A percentile compares a stretch with the other conserved stretches of the same genome.
Conservation (phyloP, 352 stramenopile species). For the Phytophthora kernoviae region DNA sequence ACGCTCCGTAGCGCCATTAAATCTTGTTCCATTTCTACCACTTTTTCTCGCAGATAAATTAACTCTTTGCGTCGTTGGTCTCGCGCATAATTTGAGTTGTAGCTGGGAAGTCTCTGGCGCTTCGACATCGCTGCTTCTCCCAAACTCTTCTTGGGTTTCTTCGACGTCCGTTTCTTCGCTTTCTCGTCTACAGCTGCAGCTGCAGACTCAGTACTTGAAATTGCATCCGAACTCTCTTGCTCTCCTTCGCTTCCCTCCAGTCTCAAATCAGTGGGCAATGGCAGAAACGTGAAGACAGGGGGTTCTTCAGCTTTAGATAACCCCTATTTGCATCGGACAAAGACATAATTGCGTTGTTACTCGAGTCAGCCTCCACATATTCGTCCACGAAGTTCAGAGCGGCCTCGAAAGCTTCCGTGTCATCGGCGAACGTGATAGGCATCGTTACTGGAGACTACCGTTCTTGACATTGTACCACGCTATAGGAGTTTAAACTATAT, state of each 20-base stretch:
- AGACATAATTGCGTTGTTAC: too few species aligned
- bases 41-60: conserved; percentile 46
- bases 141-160: conserved; percentile 10
- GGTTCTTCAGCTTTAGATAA: not conserved
- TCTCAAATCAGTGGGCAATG: conserved; percentile 16
- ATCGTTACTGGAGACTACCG: conserved; percentile 8
- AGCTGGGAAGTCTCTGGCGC: conserved; percentile 28
- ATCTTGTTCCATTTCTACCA: conserved; percentile 45
- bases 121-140: too few species aligned
- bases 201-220: too few species aligned
- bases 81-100: conserved; percentile 43
- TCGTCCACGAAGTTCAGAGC: conserved; percentile 42
- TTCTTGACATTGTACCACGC: too few species aligned
- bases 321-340: not conserved
- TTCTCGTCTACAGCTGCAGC: not conserved
- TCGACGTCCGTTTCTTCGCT: conserved; percentile 1
- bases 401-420: conserved; percentile 29
- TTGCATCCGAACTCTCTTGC: not conserved
- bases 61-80: conserved; percentile 47
- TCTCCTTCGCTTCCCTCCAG: not conserved
- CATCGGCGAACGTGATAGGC: conserved; percentile 28
- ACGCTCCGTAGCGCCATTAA: conserved; percentile 32
- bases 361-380: conserved; percentile 5
- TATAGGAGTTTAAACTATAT: too few species aligned
- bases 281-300: conserved; percentile 9